Percentiles rank a stretch among this genome's conserved stretches.
Evolutionary conservation across 1,139 yeast species (phyloP).

Genomic region (Candida glucosophila): DNA sequence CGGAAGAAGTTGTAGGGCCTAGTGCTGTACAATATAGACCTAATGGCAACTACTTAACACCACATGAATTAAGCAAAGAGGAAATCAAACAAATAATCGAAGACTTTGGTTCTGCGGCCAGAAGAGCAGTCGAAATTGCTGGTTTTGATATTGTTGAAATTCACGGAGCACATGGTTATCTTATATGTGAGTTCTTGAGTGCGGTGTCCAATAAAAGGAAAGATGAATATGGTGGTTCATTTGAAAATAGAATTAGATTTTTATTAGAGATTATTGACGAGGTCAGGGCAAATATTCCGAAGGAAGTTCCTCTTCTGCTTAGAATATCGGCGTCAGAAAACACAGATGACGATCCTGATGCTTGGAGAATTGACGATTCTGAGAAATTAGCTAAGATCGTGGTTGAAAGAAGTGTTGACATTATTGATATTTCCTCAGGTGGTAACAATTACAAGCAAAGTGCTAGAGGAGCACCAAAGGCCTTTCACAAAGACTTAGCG

Average conservation of each 20-base stretch:
- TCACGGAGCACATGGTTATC: conserved; percentile 40
- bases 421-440: conserved; percentile 48
- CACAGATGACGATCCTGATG: conserved; percentile 20
- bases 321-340: conserved; percentile 38
- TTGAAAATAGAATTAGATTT: conserved; percentile 58
- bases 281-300: conserved; percentile 16
- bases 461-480: conserved; percentile 13
- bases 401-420: conserved; percentile 38
- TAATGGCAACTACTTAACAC: conserved; percentile 6
- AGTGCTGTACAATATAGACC: background rate
- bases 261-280: conserved; percentile 50
- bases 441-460: conserved; percentile 33
- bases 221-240: conserved; percentile 47
- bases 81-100: conserved; percentile 23
- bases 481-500: conserved; percentile 29
- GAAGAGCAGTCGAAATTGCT: conserved; percentile 27
- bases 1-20: background rate
- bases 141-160: conserved; percentile 37
- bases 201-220: conserved; percentile 34
- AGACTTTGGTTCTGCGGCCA: conserved; percentile 29
- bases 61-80: conserved; percentile 26
- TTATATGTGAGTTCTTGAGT: conserved; percentile 25
- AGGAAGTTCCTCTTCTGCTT: conserved; percentile 32
- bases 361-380: conserved; percentile 44
- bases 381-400: conserved; percentile 31